These are phyloP conservation scores for Ophiocordyceps camponoti-saundersi DNA, from an alignment of 2,329 filamentous ascomycete genomes.

Conservation along the genomic window DNA sequence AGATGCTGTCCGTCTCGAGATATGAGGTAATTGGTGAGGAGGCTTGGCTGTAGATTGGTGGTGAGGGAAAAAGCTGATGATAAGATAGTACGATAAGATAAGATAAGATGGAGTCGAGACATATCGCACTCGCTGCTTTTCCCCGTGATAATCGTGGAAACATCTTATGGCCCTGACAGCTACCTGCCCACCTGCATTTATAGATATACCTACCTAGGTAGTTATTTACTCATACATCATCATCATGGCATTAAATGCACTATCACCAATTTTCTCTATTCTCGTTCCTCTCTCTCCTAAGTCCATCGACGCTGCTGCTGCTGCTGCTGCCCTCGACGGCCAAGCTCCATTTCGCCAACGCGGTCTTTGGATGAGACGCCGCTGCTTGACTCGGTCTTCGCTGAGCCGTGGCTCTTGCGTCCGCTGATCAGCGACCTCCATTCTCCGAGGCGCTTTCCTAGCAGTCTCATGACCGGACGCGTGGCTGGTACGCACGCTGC, in stretches of 20 bases:
- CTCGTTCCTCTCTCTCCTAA: not conserved
- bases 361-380: not conserved
- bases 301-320: not conserved
- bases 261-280: no score
- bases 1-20: not conserved
- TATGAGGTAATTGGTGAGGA: no score
- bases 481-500: not conserved
- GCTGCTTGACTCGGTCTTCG: not conserved
- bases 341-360: not conserved
- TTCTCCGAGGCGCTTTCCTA: not conserved
- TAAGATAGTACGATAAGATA: not conserved
- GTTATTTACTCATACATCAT: no score
- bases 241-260: no score
- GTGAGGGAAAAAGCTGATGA: not conserved
- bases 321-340: not conserved
- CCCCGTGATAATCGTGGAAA: no score
- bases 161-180: not conserved
- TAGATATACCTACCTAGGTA: no score
- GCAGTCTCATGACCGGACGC: not conserved
- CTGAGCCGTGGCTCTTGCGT: not conserved
- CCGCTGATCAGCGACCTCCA: not conserved
- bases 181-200: no score
- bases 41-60: no score
- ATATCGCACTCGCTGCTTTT: no score
- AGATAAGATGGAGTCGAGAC: not conserved